Conservation (phyloP, 805 yeast species). For the Candida takata region DNA sequence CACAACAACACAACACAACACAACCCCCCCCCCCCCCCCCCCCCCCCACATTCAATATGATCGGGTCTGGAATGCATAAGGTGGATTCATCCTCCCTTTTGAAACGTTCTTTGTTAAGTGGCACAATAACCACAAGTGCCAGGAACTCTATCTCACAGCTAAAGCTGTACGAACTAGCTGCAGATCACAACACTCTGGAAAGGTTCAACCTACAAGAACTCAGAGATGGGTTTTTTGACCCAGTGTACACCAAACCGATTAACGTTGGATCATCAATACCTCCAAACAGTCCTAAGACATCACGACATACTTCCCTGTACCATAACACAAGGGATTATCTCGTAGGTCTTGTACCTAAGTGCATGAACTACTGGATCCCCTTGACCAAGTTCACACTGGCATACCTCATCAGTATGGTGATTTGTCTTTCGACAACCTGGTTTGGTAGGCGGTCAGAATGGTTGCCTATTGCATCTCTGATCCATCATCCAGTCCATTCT, state of each 20-base stretch:
- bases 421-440: conserved; percentile 38
- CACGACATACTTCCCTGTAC: too few species aligned
- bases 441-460: conserved; percentile 35
- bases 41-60: too few species aligned
- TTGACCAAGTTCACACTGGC: conserved; percentile 26
- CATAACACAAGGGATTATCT: too few species aligned
- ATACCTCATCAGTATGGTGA: conserved; percentile 30
- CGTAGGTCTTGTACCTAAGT: too few species aligned
- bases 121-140: too few species aligned
- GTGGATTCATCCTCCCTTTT: too few species aligned
- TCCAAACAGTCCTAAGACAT: too few species aligned
- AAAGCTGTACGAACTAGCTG: conserved; percentile 24
- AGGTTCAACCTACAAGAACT: conserved; percentile 36
- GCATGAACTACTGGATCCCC: conserved; percentile 11
- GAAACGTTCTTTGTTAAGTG: too few species aligned
- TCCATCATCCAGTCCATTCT: conserved; percentile 42
- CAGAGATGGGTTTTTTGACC: conserved; percentile 44
- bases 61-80: too few species aligned
- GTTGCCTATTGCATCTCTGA: conserved; percentile 34
- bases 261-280: not conserved
- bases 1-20: too few species aligned
- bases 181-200: not conserved
- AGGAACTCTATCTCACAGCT: conserved; percentile 27
- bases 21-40: too few species aligned
- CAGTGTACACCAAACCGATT: conserved; percentile 31